phyloP scores from a whole-genome alignment of 768 basidiomycete species.

The Russula emetica region DNA sequence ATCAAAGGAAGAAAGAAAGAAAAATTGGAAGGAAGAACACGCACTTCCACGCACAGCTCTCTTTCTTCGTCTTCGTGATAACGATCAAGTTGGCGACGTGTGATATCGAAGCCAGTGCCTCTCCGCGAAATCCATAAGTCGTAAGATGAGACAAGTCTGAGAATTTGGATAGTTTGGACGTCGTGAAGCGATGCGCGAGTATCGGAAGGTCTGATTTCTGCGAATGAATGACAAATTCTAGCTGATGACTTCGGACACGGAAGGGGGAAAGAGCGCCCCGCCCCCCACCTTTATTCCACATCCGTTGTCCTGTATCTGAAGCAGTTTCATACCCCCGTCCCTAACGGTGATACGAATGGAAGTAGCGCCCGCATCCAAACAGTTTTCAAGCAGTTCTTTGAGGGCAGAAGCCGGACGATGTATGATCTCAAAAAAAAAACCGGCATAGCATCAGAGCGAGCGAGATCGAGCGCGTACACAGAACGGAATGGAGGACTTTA shows the following conservation, averaged over 20 bases:
- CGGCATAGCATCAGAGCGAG: not conserved
- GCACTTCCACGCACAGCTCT: slow-evolving; percentile 90
- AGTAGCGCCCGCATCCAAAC: slow-evolving; percentile 88
- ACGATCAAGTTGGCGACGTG: slow-evolving; percentile 88
- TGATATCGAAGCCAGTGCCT: slow-evolving; percentile 93
- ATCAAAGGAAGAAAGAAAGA: not conserved
- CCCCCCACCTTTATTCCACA: slow-evolving; percentile 79
- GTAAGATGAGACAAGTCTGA: slow-evolving; percentile 78
- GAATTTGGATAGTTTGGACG: slow-evolving; percentile 84
- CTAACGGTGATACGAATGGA: slow-evolving; percentile 85
- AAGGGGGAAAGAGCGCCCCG: slow-evolving; percentile 12
- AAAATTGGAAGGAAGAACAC: slow-evolving; percentile 32
- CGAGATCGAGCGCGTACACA: too few species aligned
- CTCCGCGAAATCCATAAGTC: slow-evolving; percentile 96
- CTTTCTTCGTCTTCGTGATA: slow-evolving; percentile 81
- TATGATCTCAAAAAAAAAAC: slow-evolving; percentile 53
- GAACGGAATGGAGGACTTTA: slow-evolving; percentile 19
- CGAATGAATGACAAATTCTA: not conserved
- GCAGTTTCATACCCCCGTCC: slow-evolving; percentile 90
- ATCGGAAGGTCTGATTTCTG: slow-evolving; percentile 87
- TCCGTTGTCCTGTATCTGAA: slow-evolving; percentile 97
- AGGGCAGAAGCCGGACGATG: slow-evolving; percentile 90
- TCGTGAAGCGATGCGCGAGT: slow-evolving; percentile 91
- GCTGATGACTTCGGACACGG: not conserved
- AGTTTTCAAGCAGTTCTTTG: slow-evolving; percentile 94